Base-by-base conservation (phyloP, 495 filamentous ascomycete genomes). In the Tetracladium setigerum region DNA sequence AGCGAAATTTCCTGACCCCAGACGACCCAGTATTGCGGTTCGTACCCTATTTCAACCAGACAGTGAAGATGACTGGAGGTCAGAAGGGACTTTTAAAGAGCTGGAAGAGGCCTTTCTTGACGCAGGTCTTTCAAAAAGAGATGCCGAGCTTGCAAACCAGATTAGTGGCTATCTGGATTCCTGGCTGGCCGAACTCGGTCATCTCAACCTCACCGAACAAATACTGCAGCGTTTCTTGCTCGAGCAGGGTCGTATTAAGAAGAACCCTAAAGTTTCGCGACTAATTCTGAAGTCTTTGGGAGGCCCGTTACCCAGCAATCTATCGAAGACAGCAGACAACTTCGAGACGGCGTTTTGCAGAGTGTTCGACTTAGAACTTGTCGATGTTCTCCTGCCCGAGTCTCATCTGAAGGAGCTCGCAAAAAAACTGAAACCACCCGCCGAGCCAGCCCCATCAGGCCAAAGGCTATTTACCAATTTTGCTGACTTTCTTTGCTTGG, bases 11-110 rank as follows among this genome's bases (percentile, higher is more conserved):
- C 2, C 39, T 56, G 3, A 38, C 49, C 13, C 47, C 44, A 15
- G 57, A 60, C 42, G 54, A 52, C 44, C 47, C 52, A 16, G 49
- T 42, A 15, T 50, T 60, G 16, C 46, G 41, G 38, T 60, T 46
- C 33, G 50, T 54, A 17, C 57, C 53, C 9, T 54, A 42, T n/a
- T 13, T 17, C 15, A 41, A 17, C n/a, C 14, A 13, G 38, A n/a
- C 12, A 4, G 38, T 27, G 3, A 27, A 27, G 22, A 27, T 27
- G 22, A 7, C 22, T 27, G 22, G 22, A 3, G 22, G 22, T 27
- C 22, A 27, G 45, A 40, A 51, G 30, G 22, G 40, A 24, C 27
- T 55, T n/a, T 52, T 10, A 35, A 49, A 38, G 57, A 60, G 30
- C 19, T 56, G 9, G 31, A 47, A 16, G 38, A 47, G 18, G 47